Evolutionary conservation across 768 basidiomycete species (phyloP).

Genomic region (Russula compacta): DNA sequence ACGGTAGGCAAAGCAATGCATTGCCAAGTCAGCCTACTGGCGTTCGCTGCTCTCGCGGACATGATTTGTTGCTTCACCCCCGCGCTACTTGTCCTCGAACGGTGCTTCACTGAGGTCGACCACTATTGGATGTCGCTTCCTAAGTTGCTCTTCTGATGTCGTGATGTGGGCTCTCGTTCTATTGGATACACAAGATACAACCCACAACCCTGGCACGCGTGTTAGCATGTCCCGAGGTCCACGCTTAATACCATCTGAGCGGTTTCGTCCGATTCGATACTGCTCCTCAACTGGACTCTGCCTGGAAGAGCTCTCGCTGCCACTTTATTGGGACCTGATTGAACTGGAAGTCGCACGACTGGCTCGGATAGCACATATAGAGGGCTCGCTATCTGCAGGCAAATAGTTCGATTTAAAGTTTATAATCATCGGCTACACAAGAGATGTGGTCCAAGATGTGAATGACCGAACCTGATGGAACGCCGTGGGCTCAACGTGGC

Average conservation of each 20-base stretch:
- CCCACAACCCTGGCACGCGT: not conserved
- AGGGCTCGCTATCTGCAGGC: not conserved
- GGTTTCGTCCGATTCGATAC: not conserved
- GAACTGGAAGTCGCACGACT: too few species aligned
- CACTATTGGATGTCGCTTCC: not conserved
- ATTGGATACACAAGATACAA: not conserved
- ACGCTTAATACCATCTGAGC: not conserved
- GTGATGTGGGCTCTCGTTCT: not conserved
- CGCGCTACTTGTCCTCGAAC: not conserved
- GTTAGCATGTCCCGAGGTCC: not conserved
- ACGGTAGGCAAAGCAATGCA: not conserved
- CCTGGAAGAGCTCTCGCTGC: too few species aligned
- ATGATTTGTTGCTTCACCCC: not conserved
- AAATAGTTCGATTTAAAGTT: not conserved
- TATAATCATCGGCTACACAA: not conserved
- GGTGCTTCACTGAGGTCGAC: not conserved
- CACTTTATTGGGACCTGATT: too few species aligned
- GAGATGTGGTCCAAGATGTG: not conserved
- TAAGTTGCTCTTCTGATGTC: not conserved
- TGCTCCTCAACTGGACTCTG: too few species aligned
- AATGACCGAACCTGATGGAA: not conserved
- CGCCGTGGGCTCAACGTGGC: not conserved
- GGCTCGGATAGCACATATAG: not conserved
- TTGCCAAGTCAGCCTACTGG: not conserved
- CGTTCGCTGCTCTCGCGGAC: not conserved